Percentiles rank a stretch among this genome's conserved stretches.
Conservation (phyloP, 2,329 filamentous ascomycete species). For the Capronia americana region DNA sequence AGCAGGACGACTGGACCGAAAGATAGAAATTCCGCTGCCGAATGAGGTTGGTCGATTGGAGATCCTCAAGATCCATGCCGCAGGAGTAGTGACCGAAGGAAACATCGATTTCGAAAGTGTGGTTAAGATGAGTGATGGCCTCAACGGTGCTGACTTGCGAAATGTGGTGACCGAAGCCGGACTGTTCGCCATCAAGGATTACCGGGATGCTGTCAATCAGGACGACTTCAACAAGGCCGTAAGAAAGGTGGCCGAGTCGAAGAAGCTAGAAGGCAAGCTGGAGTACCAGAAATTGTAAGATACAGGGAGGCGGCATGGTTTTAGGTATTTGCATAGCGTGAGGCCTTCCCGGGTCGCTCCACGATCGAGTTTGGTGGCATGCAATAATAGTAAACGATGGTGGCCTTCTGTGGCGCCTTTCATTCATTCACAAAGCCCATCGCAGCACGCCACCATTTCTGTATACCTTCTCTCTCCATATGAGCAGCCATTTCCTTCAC, state of each 20-base stretch:
- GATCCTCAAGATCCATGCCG: constrained; percentile 96
- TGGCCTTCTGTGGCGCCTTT: constrained; percentile 1
- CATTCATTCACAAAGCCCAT: constrained; percentile 61
- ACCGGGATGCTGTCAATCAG: constrained; percentile 93
- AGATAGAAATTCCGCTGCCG: constrained; percentile 96
- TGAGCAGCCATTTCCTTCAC: constrained; percentile 68
- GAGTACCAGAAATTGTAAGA: constrained; percentile 92
- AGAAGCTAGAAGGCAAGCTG: constrained; percentile 98
- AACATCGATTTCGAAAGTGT: constrained; percentile 99
- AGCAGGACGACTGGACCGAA: constrained; percentile 91
- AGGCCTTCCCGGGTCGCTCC: not conserved
- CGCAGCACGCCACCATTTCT: constrained; percentile 72
- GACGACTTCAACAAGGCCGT: constrained; percentile 99
- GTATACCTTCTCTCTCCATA: constrained; percentile 64
- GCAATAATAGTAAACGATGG: constrained; percentile 1
- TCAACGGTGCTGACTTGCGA: constrained; percentile 95
- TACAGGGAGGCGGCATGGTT: constrained; percentile 10
- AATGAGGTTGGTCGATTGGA: constrained; percentile 96
- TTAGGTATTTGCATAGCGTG: constrained; percentile 23
- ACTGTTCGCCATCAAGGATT: constrained; percentile 97
- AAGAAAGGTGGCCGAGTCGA: constrained; percentile 92
- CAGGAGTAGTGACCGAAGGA: constrained; percentile 83
- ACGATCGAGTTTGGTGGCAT: not conserved
- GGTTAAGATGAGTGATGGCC: constrained; percentile 98
- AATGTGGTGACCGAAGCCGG: constrained; percentile 99